phyloP scores from a whole-genome alignment of 1,284 basidiomycete genomes.

The Bjerkandera adusta region DNA sequence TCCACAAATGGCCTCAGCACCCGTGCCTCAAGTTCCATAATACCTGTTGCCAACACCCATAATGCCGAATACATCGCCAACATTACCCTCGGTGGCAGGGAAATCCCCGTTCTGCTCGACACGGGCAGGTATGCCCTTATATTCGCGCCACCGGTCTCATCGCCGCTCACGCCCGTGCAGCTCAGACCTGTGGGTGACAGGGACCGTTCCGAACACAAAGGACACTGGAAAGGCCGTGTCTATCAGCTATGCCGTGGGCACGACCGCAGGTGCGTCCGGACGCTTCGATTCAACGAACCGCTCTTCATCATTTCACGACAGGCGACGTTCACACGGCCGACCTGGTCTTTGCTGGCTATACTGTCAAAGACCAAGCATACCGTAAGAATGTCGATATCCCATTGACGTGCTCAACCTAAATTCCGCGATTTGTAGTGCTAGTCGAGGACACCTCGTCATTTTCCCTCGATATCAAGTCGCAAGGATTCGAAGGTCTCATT shows the following conservation, averaged over 20 bases:
- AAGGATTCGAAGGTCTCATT: conserved; percentile 69
- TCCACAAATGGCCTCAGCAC: conserved; percentile 7
- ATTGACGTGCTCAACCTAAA: neutral
- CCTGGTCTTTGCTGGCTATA: conserved; percentile 55
- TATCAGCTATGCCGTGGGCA: conserved; percentile 67
- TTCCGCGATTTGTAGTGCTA: conserved; percentile 43
- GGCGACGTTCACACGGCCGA: conserved; percentile 58
- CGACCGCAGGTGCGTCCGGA: conserved; percentile 48
- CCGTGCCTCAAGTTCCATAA: conserved; percentile 28
- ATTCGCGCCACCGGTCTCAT: too few species aligned
- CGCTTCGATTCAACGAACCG: neutral
- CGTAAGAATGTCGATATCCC: conserved; percentile 41
- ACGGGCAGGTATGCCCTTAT: conserved; percentile 36
- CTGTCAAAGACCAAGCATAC: conserved; percentile 66
- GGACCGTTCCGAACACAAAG: conserved; percentile 42
- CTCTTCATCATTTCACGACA: conserved; percentile 25
- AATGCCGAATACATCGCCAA: conserved; percentile 39
- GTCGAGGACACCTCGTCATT: conserved; percentile 67
- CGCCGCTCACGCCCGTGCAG: conserved; percentile 31
- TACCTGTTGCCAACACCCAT: conserved; percentile 52
- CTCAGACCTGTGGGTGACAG: conserved; percentile 66
- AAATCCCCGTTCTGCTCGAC: conserved; percentile 37
- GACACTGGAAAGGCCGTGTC: conserved; percentile 57
- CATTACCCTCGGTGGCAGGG: conserved; percentile 34
- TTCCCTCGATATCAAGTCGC: conserved; percentile 53